Conservation (phyloP, 2,329 filamentous ascomycete genomes). For the Ophiosphaerella narmari region DNA sequence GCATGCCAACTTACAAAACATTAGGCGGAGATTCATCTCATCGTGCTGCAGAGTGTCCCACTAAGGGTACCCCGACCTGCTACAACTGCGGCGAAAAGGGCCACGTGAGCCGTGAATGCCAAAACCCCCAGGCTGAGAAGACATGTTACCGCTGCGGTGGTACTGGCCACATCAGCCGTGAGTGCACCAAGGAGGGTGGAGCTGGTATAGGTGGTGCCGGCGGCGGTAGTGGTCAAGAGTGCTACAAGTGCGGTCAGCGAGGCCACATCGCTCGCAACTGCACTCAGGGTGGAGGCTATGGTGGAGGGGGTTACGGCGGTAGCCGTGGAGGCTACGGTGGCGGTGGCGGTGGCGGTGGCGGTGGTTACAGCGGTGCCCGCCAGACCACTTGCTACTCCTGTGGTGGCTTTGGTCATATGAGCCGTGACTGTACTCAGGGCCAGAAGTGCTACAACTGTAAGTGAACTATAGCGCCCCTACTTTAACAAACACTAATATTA, state of each 20-base stretch:
- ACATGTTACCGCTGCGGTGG: slow-evolving; percentile 75
- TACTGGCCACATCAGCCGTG: slow-evolving; percentile 88
- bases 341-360: slow-evolving; percentile 48
- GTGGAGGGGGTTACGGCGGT: slow-evolving; percentile 47
- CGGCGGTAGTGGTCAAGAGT: slow-evolving; percentile 63
- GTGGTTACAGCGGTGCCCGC: slow-evolving; percentile 50
- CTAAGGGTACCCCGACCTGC: slow-evolving; percentile 56
- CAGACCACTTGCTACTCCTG: slow-evolving; percentile 89
- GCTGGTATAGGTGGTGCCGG: slow-evolving; percentile 52
- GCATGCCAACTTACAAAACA: slow-evolving; percentile 13
- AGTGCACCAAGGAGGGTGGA: slow-evolving; percentile 66
- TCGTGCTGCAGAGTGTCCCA: slow-evolving; percentile 57
- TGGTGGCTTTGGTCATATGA: slow-evolving; percentile 96
- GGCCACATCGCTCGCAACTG: slow-evolving; percentile 96
- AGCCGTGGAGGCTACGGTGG: slow-evolving; percentile 57
- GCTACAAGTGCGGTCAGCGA: slow-evolving; percentile 97
- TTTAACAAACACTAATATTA: slow-evolving; percentile 27
- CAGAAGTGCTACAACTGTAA: slow-evolving; percentile 99
- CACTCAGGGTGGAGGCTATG: slow-evolving; percentile 62
- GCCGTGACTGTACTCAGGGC: slow-evolving; percentile 96
- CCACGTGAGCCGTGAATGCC: slow-evolving; percentile 78
- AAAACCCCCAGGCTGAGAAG: slow-evolving; percentile 84
- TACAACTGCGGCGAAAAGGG: slow-evolving; percentile 56
- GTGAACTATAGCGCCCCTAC: slow-evolving; percentile 26
- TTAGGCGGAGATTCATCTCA: slow-evolving; percentile 56